Evolutionary conservation across 1,284 basidiomycete species (phyloP), one percentile per base, ranked within the genome.

Genomic region (Fomitopsis palustris): DNA sequence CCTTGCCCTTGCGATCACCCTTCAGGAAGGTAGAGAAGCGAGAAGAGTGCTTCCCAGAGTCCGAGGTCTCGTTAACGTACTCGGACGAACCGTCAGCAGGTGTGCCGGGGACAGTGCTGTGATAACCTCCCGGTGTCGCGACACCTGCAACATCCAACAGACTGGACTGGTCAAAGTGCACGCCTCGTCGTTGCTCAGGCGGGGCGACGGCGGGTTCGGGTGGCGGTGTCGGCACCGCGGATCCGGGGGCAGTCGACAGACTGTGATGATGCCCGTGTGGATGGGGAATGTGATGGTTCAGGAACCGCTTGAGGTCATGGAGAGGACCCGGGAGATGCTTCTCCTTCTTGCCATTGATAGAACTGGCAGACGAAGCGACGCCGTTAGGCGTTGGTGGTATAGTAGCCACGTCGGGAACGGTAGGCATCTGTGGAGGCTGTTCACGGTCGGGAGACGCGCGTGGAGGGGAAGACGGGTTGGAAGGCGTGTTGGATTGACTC

Each of bases 291-390:
- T 95, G 92, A 74, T 92, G 86, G 75, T 95, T 92, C 62, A 96
- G 82, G 78, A 96, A 96, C 33, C 94, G 90, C 70, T 93, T 93
- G 66, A 97, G 85, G 73, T 96, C 95, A 74, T 92, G 87, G 54
- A 97, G 81, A 3, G 93, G 89, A 0, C 92, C 86, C 62, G 81
- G 80, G 59, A 82, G 77, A 58, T 72, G 69, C 64, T 72, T 75
- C 23, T 60, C 54, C 29, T 63, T 62, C 65, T 68, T 72, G 59
- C 62, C 51, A 5, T 58, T 37, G 60, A 61, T 35, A 53, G 64
- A 27, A 16, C 56, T 58, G 39, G 65, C 59, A 38, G 42, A 21
- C 10, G 43, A 56, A 21, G 45, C 19, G 29, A 38, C 29, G 10
- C 47, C 38, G 23, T 23, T 33, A 35, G 45, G 49, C 7, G 39